Evolutionary conservation across 2,329 filamentous ascomycete species (phyloP).

Genomic region (Colletotrichum tabaci): DNA sequence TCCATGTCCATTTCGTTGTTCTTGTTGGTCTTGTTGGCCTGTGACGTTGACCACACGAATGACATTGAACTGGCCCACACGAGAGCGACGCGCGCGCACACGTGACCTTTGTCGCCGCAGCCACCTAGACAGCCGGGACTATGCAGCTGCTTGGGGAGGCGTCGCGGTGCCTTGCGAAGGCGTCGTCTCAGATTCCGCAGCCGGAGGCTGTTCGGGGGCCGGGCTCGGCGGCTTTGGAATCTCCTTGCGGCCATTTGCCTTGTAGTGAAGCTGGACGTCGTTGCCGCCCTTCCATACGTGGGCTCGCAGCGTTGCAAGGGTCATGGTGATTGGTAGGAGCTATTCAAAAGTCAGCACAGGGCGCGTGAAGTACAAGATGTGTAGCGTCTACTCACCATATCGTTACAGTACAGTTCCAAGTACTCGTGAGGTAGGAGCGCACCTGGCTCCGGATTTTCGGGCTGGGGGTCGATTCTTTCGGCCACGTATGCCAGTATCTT

Average conservation of each 20-base stretch:
- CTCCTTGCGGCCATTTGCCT: slow-evolving; percentile 87
- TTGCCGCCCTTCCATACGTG: slow-evolving; percentile 97
- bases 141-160: slow-evolving; percentile 25
- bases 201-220: slow-evolving; percentile 31
- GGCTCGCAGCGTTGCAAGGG: slow-evolving; percentile 90
- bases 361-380: neutral
- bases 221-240: slow-evolving; percentile 55
- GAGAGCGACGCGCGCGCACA: neutral
- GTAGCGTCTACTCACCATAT: slow-evolving; percentile 74
- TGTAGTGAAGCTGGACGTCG: slow-evolving; percentile 92
- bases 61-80: neutral
- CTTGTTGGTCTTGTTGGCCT: slow-evolving; percentile 1
- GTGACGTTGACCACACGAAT: neutral
- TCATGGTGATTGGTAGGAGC: slow-evolving; percentile 86
- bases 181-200: slow-evolving; percentile 29
- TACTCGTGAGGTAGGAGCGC: slow-evolving; percentile 89
- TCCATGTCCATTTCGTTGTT: too few relatives aligned
- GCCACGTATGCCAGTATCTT: slow-evolving; percentile 95
- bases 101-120: slow-evolving; percentile 6
- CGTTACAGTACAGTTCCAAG: slow-evolving; percentile 94
- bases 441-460: slow-evolving; percentile 71
- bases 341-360: slow-evolving; percentile 48
- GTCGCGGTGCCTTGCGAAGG: slow-evolving; percentile 36
- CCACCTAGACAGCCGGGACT: slow-evolving; percentile 9
- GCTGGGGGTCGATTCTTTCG: slow-evolving; percentile 86